Evolutionary conservation across 805 yeast genomes (phyloP).

Genomic region (Saturnispora besseyi): DNA sequence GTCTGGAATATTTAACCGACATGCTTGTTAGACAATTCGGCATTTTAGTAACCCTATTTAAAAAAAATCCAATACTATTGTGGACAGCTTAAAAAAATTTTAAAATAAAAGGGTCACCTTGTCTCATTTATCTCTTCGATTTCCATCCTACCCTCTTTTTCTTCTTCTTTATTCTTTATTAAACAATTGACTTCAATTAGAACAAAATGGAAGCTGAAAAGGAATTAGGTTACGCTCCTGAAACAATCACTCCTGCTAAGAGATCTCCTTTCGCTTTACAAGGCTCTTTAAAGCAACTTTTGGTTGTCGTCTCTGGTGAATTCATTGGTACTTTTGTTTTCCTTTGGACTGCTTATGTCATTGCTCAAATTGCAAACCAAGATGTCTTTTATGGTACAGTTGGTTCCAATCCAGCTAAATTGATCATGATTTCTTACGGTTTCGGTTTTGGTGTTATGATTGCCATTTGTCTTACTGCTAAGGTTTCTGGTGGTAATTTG

Average conservation of each 20-base stretch:
- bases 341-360: conserved; percentile 71
- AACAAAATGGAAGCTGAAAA: conserved; percentile 30
- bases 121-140: not conserved
- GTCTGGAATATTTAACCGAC: too few relatives aligned
- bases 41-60: too few relatives aligned
- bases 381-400: conserved; percentile 25
- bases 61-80: too few relatives aligned
- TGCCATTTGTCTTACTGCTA: conserved; percentile 56
- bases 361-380: conserved; percentile 70
- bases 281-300: conserved; percentile 42
- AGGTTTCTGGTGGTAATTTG: conserved; percentile 82
- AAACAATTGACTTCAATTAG: not conserved
- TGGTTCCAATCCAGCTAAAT: conserved; percentile 48
- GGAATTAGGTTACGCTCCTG: conserved; percentile 33
- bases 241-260: conserved; percentile 20
- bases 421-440: conserved; percentile 76
- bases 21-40: too few relatives aligned
- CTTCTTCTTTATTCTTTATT: not conserved
- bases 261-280: conserved; percentile 27
- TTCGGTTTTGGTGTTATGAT: conserved; percentile 82
- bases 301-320: conserved; percentile 68
- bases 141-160: not conserved
- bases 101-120: not conserved
- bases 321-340: conserved; percentile 81
- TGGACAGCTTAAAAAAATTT: not conserved